Base-by-base conservation (phyloP, 2,329 filamentous ascomycete genomes). In the Sclerotinia trifoliorum region DNA sequence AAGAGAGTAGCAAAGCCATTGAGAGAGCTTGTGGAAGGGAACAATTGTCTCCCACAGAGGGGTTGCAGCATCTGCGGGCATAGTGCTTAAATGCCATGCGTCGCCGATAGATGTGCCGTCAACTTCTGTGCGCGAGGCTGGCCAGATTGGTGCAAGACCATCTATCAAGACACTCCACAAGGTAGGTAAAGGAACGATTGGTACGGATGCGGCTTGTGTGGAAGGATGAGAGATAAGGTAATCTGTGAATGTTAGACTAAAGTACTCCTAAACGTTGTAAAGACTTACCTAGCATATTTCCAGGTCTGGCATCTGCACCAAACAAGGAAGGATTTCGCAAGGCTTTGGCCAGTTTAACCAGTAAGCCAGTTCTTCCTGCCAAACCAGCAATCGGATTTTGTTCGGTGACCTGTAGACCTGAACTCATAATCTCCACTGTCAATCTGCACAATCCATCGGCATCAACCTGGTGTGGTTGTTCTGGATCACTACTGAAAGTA, bases 1-100 rank as follows among this genome's bases (percentile, higher is more conserved):
- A 67, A 97, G 85, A 2, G 93, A 96, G 80, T 97, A 97, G 62
- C 91, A 92, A 67, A 97, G 88, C 94, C 94, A 97, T 79, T 97
- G 93, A 0, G 93, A 96, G 48, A 96, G 85, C 80, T 96, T 97
- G 82, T 97, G 94, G 81, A 97, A 96, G 0, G 93, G 93, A 15
- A 94, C 86, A 74, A 96, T 94, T 73, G 85, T 89, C 77, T 94
- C 91, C 90, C 90, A 93, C 0, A 88, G 84, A 72, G 88, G 83
- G 8, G 85, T 85, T 71, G 78, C 68, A 64, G 78, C 74, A 39
- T 75, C 69, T 19, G 74, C 73, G 15, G 93, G 93, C 87, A 98
- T 92, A 44, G 89, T 87, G 15, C 86, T 88, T 80, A 94, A 97
- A 0, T 90, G 91, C 95, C 95, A 99, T 32, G 95, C 94, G 77